Evolutionary conservation across 129 eudicot species (phyloP).

Genomic region (Heracleum sosnowskyi): DNA sequence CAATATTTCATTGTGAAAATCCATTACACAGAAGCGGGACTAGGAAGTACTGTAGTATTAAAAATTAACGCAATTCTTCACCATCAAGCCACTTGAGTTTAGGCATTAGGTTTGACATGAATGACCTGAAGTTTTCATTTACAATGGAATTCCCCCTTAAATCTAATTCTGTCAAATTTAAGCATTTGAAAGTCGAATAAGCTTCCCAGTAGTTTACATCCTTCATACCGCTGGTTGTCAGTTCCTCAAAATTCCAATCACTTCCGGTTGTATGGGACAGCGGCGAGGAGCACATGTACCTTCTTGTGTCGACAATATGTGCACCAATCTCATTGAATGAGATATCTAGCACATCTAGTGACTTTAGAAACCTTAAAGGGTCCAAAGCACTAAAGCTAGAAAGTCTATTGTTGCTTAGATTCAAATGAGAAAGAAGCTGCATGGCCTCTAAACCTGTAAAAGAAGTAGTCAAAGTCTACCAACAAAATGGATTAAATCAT

Average conservation of each 20-base stretch:
- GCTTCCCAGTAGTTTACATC: slow-evolving; percentile 62
- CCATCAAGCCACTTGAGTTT: slow-evolving; percentile 68
- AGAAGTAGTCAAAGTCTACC: background rate
- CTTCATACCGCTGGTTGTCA: slow-evolving; percentile 14
- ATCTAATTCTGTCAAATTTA: slow-evolving; percentile 57
- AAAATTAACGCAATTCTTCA: slow-evolving; percentile 32
- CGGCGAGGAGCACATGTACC: slow-evolving; percentile 78
- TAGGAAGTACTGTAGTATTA: too few species aligned
- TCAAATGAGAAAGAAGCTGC: slow-evolving; percentile 78
- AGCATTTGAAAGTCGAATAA: slow-evolving; percentile 40
- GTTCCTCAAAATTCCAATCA: slow-evolving; percentile 33
- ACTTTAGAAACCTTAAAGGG: slow-evolving; percentile 59
- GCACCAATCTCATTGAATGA: slow-evolving; percentile 79
- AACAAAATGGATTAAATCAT: background rate
- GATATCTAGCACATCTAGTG: slow-evolving; percentile 50
- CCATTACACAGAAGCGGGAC: background rate
- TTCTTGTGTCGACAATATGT: slow-evolving; percentile 66
- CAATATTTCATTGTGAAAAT: background rate
- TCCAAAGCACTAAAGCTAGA: slow-evolving; percentile 67
- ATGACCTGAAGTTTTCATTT: slow-evolving; percentile 34
- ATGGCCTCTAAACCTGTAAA: slow-evolving; percentile 75
- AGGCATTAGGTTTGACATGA: slow-evolving; percentile 55
- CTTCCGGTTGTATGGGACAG: slow-evolving; percentile 40
- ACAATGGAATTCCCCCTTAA: slow-evolving; percentile 50
- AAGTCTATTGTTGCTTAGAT: slow-evolving; percentile 65